Evolutionary conservation across 2,329 filamentous ascomycete genomes (phyloP).

Genomic region (Lecanosticta acicola): DNA sequence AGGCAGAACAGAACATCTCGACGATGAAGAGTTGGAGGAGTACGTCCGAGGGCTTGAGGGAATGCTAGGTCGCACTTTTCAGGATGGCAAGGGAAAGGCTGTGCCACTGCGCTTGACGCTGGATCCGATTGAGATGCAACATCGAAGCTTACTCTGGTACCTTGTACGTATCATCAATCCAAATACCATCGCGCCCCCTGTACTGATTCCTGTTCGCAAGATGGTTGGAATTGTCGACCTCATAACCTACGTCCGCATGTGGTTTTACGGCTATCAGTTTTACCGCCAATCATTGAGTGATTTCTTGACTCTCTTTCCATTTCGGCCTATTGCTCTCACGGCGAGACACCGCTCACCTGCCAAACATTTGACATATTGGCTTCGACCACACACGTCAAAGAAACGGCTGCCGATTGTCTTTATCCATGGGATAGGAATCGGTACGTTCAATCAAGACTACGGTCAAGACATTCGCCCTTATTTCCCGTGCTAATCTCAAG

Average conservation of each 20-base stretch:
- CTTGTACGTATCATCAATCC: no score
- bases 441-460: conserved; percentile 30
- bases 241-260: conserved; percentile 10
- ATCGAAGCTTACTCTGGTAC: conserved; percentile 16
- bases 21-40: conserved; percentile 51
- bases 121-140: conserved; percentile 53
- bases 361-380: conserved; percentile 52
- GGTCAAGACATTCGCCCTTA: background rate
- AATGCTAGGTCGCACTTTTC: conserved; percentile 43
- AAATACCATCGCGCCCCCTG: no score
- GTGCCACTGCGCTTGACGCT: conserved; percentile 57
- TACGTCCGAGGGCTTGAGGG: conserved; percentile 52
- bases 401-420: conserved; percentile 58
- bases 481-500: background rate
- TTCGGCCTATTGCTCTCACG: conserved; percentile 49
- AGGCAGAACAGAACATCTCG: conserved; percentile 57
- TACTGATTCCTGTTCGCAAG: no score
- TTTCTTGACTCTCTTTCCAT: conserved; percentile 42
- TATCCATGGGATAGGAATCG: conserved; percentile 65
- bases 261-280: conserved; percentile 48
- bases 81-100: conserved; percentile 51
- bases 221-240: conserved; percentile 15
- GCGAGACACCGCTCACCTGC: conserved; percentile 46
- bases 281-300: conserved; percentile 42
- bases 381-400: conserved; percentile 57